Evolutionary conservation across 495 filamentous ascomycete genomes (phyloP), one percentile per base, ranked within the genome.

Genomic region (Hypoxylon lienhwacheense): DNA sequence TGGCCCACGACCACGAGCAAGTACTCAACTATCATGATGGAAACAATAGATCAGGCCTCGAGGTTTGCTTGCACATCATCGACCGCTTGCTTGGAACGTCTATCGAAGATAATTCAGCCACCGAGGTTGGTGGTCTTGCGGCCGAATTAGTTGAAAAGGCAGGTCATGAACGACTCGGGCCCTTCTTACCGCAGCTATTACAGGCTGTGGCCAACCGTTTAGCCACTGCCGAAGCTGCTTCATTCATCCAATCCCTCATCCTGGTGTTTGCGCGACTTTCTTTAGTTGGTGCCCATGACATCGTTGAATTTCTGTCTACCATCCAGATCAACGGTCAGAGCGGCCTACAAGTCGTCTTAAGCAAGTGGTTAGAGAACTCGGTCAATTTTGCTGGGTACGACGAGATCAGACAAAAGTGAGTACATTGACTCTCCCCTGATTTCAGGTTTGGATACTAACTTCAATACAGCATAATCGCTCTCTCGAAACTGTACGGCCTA

Each of bases 361-460:
- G 83, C 71, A 97, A 97, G 70, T 98, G 93, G 93, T 78, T 97
- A 0, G 92, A 96, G 70, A 93, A 97, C 69, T 96, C 91, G 2
- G 81, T 93, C 71, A 95, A 86, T 67, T 97, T 98, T 70, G 89
- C 89, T 5, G 93, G 93, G 14, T 98, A 97, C 61, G 91, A 97
- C 61, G 91, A 96, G 67, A 97, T 96, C 62, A 78, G 91, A 60
- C 90, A 96, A 66, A 98, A 97, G 86, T 90, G 71, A 67, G 81
- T 71, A 10, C 37, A 28, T 14, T n/a, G n/a, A n/a, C n/a, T n/a
- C n/a, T 1, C 3, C 5, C 5, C 11, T 7, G 11, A 6, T 15
- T 19, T 12, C 7, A 17, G 29, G n/a, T 6, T 3, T n/a, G n/a
- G 15, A 17, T 57, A 59, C 74, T 82, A 70, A 81, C 53, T 46